These are phyloP conservation scores for Meyerozyma sp. DNA, from an alignment of 1,139 yeast species.

Conservation along the genomic window DNA sequence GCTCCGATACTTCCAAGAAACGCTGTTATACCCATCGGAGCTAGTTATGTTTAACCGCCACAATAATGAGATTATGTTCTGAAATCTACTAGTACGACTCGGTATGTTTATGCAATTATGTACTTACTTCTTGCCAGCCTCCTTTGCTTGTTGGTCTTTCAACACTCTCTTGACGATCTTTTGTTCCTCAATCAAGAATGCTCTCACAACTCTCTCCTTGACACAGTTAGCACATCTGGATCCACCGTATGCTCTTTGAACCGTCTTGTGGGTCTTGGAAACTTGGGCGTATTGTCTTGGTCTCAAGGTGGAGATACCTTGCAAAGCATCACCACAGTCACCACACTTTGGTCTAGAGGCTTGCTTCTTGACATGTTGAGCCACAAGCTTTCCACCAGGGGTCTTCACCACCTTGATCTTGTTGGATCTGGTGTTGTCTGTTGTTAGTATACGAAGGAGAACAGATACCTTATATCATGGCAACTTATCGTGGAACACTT, in stretches of 20 bases:
- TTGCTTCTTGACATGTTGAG: conserved; percentile 93
- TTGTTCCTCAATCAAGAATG: conserved; percentile 99
- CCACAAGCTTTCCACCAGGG: conserved; percentile 98
- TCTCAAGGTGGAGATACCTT: conserved; percentile 92
- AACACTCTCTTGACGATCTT: conserved; percentile 98
- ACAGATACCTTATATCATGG: neutral
- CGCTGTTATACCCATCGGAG: too few species aligned
- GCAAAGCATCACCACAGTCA: conserved; percentile 90
- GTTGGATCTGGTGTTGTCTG: conserved; percentile 85
- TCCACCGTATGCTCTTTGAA: conserved; percentile 99
- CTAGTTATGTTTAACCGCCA: neutral
- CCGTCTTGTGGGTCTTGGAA: conserved; percentile 96
- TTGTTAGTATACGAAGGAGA: conserved; percentile 31
- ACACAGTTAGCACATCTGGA: conserved; percentile 98
- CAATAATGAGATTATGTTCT: neutral
- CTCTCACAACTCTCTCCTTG: conserved; percentile 97
- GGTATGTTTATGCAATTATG: conserved; percentile 4
- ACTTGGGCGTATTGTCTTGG: conserved; percentile 96
- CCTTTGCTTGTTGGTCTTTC: conserved; percentile 89
- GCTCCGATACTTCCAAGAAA: too few species aligned
- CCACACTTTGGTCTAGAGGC: conserved; percentile 98
- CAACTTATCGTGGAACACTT: neutral
- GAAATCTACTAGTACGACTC: neutral
- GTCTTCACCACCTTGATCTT: conserved; percentile 99
- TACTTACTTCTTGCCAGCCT: conserved; percentile 36